Evolutionary conservation across 1,284 basidiomycete genomes (phyloP).

Genomic region (Phaffia rhodozyma): DNA sequence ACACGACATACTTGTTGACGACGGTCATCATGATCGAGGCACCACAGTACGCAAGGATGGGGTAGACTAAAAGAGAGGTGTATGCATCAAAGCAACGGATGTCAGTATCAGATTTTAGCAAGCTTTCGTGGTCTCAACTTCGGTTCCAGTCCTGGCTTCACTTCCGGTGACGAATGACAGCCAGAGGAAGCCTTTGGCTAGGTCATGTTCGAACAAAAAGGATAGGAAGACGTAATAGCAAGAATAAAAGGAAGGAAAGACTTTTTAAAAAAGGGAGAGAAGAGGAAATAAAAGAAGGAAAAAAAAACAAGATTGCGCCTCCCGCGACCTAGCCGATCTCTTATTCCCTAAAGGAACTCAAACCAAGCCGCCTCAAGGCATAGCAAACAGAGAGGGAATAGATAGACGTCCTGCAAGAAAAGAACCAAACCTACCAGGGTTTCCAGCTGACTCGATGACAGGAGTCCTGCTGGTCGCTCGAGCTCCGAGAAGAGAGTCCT

Average conservation of each 20-base stretch:
- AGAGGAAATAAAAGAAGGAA: neutral
- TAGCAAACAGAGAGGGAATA: neutral
- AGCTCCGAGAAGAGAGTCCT: conserved; percentile 14
- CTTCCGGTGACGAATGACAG: too few species aligned
- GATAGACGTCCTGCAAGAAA: neutral
- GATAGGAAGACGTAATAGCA: conserved; percentile 34
- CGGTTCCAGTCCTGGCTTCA: too few species aligned
- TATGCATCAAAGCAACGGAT: neutral
- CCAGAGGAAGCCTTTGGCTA: too few species aligned
- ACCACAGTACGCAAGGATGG: conserved; percentile 80
- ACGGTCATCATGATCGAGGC: conserved; percentile 97
- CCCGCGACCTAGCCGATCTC: neutral
- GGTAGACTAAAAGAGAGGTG: conserved; percentile 42
- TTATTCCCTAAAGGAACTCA: neutral
- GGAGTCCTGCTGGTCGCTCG: neutral
- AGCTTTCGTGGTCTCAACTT: too few species aligned
- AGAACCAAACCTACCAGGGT: conserved; percentile 8
- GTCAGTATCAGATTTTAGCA: too few species aligned
- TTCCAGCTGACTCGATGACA: neutral
- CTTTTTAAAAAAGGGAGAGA: neutral
- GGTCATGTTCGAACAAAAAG: conserved; percentile 75
- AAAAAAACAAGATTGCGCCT: neutral
- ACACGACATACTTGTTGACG: conserved; percentile 96
- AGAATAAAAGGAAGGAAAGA: neutral
- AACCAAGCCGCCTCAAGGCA: too few species aligned